A percentile compares a stretch with the other conserved stretches of the same genome.
Evolutionary conservation across 2,329 filamentous ascomycete species (phyloP).

Genomic region (Aspergillus ochraceus): DNA sequence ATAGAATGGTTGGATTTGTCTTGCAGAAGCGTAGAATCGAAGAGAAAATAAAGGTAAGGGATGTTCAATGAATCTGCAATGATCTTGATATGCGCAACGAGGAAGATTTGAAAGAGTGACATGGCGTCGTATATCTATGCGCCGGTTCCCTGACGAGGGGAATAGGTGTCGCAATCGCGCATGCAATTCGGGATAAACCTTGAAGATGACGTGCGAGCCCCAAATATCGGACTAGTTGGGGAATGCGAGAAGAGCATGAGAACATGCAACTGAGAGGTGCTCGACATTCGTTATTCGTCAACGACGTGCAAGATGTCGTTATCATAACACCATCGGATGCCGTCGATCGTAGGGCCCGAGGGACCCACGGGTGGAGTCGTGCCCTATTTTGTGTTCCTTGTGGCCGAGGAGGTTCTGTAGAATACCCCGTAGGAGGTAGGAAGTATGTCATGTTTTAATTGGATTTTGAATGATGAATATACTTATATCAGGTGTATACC

Average conservation of each 20-base stretch:
- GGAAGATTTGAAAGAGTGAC: background rate
- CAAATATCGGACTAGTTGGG: background rate
- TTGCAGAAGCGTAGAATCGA: background rate
- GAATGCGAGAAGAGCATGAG: too few species aligned
- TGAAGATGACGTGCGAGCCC: background rate
- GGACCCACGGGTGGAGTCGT: background rate
- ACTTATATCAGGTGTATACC: too few species aligned
- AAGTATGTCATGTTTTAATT: too few species aligned
- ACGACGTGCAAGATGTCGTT: slow-evolving; percentile 18
- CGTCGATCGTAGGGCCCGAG: background rate
- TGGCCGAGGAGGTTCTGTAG: background rate
- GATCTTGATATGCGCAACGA: too few species aligned
- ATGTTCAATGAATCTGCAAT: too few species aligned
- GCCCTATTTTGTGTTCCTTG: background rate
- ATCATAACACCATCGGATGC: slow-evolving; percentile 9
- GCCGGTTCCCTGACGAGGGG: background rate
- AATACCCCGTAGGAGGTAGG: too few species aligned
- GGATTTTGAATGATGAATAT: too few species aligned
- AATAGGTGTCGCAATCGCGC: background rate
- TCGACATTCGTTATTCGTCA: slow-evolving; percentile 15
- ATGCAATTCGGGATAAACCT: background rate
- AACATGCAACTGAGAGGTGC: too few species aligned
- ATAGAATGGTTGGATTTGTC: background rate
- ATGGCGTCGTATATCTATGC: background rate
- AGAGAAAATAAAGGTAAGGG: background rate